Evolutionary conservation across 1,284 basidiomycete genomes (phyloP), one percentile per base, ranked within the genome.

Genomic region (Pseudozyma tsukubaensis): DNA sequence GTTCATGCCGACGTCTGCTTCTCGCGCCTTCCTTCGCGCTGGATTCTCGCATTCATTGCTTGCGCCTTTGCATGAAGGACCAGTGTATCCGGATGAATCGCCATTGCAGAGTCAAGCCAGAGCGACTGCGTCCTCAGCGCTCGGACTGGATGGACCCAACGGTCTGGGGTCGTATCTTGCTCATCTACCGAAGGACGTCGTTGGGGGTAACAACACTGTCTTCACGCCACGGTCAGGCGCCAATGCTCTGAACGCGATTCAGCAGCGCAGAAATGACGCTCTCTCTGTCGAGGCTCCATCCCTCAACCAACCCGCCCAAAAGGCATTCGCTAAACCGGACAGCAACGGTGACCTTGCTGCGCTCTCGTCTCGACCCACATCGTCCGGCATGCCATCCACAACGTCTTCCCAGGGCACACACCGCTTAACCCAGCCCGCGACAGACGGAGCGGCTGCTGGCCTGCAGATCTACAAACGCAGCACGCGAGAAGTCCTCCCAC

Each of bases 71-170:
- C 68, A 75, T 35, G 67, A 75, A 49, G 72, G 72, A 18, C 68
- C 72, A 5, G 58, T 75, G 24, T 75, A 75, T 59, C 72, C 72
- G n/a, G 68, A 75, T 42, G 72, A 75, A 32, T 75, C 72, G 11
- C 63, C 60, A 0, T 37, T 62, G 5, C 68, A 75, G 37, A 75
- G 68, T 16, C 58, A 65, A 24, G 62, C 63, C 16, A 21, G 72
- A 42, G 62, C 59, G 3, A 58, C 37, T n/a, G 67, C 64, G 7
- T 57, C 68, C 6, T 59, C 60, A 4, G 64, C 68, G 4, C 58
- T 75, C 10, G 68, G 72, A 6, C 61, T 75, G 37, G 72, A 75
- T 16, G 68, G 72, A 14, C 72, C 68, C 29, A 53, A 60, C 9
- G 64, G 72, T 24, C 68, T 75, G 14, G 72, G 72, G 13, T 67